Conservation (phyloP, 257 asterid genomes). For the Jacaranda mimosifolia region DNA sequence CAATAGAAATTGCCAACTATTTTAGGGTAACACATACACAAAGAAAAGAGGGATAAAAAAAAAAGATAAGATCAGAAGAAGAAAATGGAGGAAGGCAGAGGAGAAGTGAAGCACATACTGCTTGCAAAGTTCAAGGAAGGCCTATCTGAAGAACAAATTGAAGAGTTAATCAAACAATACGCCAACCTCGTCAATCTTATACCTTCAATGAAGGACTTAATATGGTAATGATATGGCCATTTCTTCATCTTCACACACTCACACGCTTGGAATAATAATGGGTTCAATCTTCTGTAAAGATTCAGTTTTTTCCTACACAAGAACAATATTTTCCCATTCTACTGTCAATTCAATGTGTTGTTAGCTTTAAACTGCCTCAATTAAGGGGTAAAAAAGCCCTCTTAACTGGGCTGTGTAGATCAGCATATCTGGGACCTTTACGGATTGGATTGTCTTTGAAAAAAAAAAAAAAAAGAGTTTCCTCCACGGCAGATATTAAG, state of each 20-base stretch:
- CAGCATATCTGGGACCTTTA: not conserved
- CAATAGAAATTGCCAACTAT: not conserved
- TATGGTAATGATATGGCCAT: slow-evolving; percentile 46
- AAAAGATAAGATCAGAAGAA: not conserved
- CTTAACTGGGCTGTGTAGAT: not conserved
- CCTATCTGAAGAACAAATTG: slow-evolving; percentile 58
- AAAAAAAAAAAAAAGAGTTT: not conserved
- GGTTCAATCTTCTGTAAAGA: not conserved
- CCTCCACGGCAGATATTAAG: not conserved
- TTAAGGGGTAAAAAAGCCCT: not conserved
- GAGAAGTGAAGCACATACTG: slow-evolving; percentile 79
- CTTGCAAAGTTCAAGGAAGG: slow-evolving; percentile 82
- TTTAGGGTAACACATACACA: not conserved
- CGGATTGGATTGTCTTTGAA: not conserved
- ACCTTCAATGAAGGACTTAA: slow-evolving; percentile 75
- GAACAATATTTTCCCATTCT: not conserved
- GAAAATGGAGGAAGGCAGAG: slow-evolving; percentile 51
- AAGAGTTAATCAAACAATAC: slow-evolving; percentile 59
- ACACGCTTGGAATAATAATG: not conserved
- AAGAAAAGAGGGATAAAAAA: not conserved
- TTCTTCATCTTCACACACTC: slow-evolving; percentile 19
- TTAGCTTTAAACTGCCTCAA: not conserved
- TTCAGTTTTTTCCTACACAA: not conserved
- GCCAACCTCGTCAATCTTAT: slow-evolving; percentile 83
- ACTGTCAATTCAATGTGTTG: not conserved